A percentile compares a stretch with the other conserved stretches of the same genome.
phyloP scores from a whole-genome alignment of 805 yeast genomes.

The Nakazawaea peltata region DNA sequence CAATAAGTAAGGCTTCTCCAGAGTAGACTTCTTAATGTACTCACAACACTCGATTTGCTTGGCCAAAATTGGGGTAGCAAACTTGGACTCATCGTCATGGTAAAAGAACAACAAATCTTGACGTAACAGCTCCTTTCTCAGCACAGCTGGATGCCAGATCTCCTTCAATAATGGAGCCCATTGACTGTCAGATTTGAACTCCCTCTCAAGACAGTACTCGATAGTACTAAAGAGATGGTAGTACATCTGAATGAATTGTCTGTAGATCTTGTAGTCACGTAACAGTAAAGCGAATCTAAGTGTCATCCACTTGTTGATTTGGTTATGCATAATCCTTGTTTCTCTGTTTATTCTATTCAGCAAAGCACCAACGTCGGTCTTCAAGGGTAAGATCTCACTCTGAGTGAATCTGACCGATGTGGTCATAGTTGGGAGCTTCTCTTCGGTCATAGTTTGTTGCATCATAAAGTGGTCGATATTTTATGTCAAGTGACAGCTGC shows the following conservation, averaged over 20 bases:
- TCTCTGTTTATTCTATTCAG: slow-evolving; percentile 73
- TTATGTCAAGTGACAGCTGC: no score
- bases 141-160: slow-evolving; percentile 66
- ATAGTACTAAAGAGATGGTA: slow-evolving; percentile 63
- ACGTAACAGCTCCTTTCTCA: slow-evolving; percentile 48
- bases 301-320: slow-evolving; percentile 60
- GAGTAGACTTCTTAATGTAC: slow-evolving; percentile 47
- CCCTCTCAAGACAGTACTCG: slow-evolving; percentile 41
- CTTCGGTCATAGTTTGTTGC: no score
- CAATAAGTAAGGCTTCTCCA: slow-evolving; percentile 59
- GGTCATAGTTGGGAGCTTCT: no score
- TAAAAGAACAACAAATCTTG: slow-evolving; percentile 65
- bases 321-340: slow-evolving; percentile 60
- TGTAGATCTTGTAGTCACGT: slow-evolving; percentile 65
- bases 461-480: no score
- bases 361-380: slow-evolving; percentile 74
- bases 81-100: slow-evolving; percentile 45
- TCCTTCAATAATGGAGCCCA: slow-evolving; percentile 33
- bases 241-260: slow-evolving; percentile 73
- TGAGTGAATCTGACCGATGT: slow-evolving; percentile 14
- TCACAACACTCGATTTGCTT: slow-evolving; percentile 55
- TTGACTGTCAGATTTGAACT: slow-evolving; percentile 34
- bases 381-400: slow-evolving; percentile 63
- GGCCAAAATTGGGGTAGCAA: slow-evolving; percentile 46
- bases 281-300: slow-evolving; percentile 68